Evolutionary conservation across 768 basidiomycete genomes (phyloP), one percentile per base, ranked within the genome.

Genomic region (Suillus alpinus): DNA sequence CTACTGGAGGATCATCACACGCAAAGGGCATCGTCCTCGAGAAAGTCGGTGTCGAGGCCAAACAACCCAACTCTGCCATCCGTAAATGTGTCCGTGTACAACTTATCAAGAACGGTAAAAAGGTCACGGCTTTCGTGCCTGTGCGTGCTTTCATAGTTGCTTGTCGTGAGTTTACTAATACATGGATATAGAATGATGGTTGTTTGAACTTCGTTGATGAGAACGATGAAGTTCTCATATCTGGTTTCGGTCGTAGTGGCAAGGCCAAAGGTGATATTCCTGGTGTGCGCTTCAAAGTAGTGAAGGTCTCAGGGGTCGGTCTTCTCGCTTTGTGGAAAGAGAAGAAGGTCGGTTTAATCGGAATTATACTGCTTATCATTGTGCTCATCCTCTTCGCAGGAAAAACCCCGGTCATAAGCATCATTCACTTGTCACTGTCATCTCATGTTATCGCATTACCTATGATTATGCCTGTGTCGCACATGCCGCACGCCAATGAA

Each of bases 211-310:
- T 94, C 75, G 94, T 98, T 69, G 97, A 98, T 71, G 96, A 98
- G 86, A 97, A 98, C 83, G 95, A 98, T 78, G 95, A 98, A 80
- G 97, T 99, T 68, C 90, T 97, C 67, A 98, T 98, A 77, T 98
- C 96, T 66, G 96, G 97, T 80, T 99, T 99, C 86, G 97, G 97
- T 88, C 94, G 97, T 76, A 88, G 95, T 69, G 97, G 97, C 67
- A 98, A 98, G 83, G 96, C 96, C 65, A 99, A 98, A 86, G 97
- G 93, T 89, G 96, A 98, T 91, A 98, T 99, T 80, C 97, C 97
- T 44, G 95, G 97, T 86, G 96, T 98, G 67, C 94, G 96, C 66
- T 98, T 98, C 91, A 98, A 99, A 82, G 89, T 98, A 68, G 97
- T 99, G 71, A 98, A 99, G 83, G 97, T 99, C 46, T 98, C 97